Evolutionary conservation across 768 basidiomycete species (phyloP).

Genomic region (Leccinum variicolor): DNA sequence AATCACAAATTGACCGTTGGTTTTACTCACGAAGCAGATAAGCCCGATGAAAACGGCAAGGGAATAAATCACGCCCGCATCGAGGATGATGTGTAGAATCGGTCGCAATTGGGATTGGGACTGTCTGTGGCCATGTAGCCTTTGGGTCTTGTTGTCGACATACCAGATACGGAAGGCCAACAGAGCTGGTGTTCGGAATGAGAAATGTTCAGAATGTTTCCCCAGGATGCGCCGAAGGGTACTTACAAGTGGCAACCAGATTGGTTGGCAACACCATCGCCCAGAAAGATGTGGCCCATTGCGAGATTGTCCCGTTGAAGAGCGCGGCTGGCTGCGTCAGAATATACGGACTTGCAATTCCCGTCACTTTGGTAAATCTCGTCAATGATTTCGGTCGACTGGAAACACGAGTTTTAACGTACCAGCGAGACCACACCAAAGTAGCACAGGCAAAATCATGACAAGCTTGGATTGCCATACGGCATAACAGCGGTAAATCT

Average conservation of each 20-base stretch:
- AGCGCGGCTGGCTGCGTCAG: background rate
- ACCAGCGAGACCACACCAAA: background rate
- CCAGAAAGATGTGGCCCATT: background rate
- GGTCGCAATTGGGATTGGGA: background rate
- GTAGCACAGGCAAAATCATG: background rate
- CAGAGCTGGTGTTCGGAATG: background rate
- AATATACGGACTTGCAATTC: constrained; percentile 11
- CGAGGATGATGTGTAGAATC: background rate
- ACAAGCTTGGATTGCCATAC: background rate
- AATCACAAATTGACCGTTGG: constrained; percentile 6
- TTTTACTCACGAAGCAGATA: background rate
- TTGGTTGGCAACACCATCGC: background rate
- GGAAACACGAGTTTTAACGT: background rate
- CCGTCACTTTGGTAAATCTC: constrained; percentile 6
- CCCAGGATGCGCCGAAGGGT: background rate
- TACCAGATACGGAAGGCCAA: background rate
- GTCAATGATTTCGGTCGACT: background rate
- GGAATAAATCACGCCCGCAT: constrained; percentile 5
- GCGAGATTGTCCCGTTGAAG: background rate
- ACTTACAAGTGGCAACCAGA: background rate
- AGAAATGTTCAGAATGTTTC: background rate
- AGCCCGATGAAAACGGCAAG: background rate
- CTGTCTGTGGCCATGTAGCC: background rate
- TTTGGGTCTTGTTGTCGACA: background rate
- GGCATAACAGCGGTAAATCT: background rate